Evolutionary conservation across 2,329 filamentous ascomycete species (phyloP), one percentile per base, ranked within the genome.

Genomic region (Arthrinium puccinioides): DNA sequence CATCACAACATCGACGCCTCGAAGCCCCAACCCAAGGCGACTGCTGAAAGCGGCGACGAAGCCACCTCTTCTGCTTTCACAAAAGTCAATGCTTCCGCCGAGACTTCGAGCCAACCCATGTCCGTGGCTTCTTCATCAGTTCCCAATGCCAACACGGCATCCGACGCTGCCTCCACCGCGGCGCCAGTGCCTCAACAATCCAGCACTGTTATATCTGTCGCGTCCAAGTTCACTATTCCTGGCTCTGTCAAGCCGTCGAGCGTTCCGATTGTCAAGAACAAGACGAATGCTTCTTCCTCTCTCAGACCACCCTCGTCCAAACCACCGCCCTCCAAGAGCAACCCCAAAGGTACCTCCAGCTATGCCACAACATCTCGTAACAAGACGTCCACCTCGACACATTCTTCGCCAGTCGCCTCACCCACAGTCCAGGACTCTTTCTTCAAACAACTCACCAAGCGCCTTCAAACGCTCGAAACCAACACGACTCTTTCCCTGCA

Each of bases 371-470:
- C 48, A 8, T 42, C 49, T 15, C 60, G 55, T 38, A 60, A 54
- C 53, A 58, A 57, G 42, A 64, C 60, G 39, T 65, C 48, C 50
- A 66, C 59, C 18, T 41, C 60, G 33, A 47, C 61, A 19, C 48
- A 62, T 19, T 63, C 67, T 8, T 53, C 69, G 2, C 56, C 70
- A 7, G 60, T 72, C 2, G 62, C 83, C 2, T 76, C 79, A 1
- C 89, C 90, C 3, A 88, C 89, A 0, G 92, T 94, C 1, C 92
- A 98, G 59, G 92, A 98, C 57, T 92, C 86, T 2, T 97, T 98
- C 62, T 98, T 96, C 73, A 97, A 97, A 59, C 87, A 88, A 4
- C 83, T 97, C 8, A 87, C 89, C 45, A 97, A 97, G 60, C 85
- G 92, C 2, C 72, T 98, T 5, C 86, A 90, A 46, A 81, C 89